A percentile compares a stretch with the other conserved stretches of the same genome.
These are phyloP conservation scores for Mortierella alpina DNA, from an alignment of 192 early-diverging fungal species.

Conservation along the genomic window DNA sequence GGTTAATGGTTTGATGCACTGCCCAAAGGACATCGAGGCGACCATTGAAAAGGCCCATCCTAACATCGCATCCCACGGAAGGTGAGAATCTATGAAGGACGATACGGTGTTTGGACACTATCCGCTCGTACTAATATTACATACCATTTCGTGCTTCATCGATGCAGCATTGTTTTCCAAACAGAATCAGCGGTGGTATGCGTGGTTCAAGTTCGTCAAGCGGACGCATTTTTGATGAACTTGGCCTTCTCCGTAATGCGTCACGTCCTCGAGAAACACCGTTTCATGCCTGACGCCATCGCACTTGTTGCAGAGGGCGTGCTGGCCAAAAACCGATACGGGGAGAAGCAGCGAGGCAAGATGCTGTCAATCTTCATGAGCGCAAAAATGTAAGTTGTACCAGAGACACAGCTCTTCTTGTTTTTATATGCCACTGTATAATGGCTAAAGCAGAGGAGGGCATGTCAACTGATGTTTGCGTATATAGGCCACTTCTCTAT, in stretches of 20 bases:
- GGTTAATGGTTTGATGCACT: conserved; percentile 76
- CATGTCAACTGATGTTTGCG: neutral
- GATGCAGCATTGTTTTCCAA: conserved; percentile 50
- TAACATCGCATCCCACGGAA: conserved; percentile 22
- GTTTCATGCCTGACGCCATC: conserved; percentile 75
- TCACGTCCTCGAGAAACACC: conserved; percentile 74
- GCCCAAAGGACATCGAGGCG: conserved; percentile 75
- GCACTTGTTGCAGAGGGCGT: conserved; percentile 63
- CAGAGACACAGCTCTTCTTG: neutral
- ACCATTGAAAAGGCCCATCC: conserved; percentile 67
- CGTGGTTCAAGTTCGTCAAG: conserved; percentile 24
- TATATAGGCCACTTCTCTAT: conserved; percentile 26
- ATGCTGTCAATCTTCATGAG: conserved; percentile 42
- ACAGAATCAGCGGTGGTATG: conserved; percentile 52
- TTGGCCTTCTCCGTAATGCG: conserved; percentile 68
- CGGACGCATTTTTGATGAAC: conserved; percentile 42
- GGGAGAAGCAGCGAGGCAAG: conserved; percentile 69
- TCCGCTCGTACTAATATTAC: neutral
- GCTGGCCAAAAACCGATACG: conserved; percentile 67
- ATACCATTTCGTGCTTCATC: neutral
- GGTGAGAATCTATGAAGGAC: conserved; percentile 14
- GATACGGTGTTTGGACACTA: neutral
- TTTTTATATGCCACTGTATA: no score
- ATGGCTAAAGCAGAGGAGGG: neutral
- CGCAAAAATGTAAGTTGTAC: conserved; percentile 29